Evolutionary conservation across 257 asterid species (phyloP), one percentile per base, ranked within the genome.

Genomic region (Solanum virginianum): DNA sequence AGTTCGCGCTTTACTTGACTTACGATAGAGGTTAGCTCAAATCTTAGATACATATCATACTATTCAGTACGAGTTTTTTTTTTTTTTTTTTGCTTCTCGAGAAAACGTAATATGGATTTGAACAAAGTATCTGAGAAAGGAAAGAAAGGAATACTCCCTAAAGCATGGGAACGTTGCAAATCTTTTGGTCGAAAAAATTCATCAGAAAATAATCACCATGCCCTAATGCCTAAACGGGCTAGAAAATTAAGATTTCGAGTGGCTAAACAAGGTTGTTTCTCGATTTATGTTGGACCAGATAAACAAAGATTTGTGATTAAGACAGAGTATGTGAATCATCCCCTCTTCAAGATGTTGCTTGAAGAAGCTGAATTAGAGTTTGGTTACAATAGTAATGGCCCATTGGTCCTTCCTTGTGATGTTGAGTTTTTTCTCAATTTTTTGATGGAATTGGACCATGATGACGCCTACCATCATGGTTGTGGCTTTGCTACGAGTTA

Each of bases 301-400:
- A 92, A 87, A 66, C 90, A 86, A n/a, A 86, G 91, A 90, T 93
- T 92, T 60, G 87, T 88, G 86, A 90, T 93, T 57, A 88, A 83
- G 57, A 92, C 94, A 0, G 83, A 85, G 29, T 90, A 89, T 39
- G 87, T 91, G 57, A 93, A 93, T 77, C 94, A 93, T 68, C 93
- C 90, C 2, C 89, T 89, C n/a, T 92, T 93, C 85, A 87, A 87
- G 87, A 80, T 62, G 13, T 53, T 93, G 24, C 93, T 93, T 2
- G 97, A 93, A 86, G 94, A 93, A 87, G 94, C 95, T 4, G 95
- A 92, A 85, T 89, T 90, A 0, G 97, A 92, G 45, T 93, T 88
- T 55, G 95, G 95, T 36, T 89, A 88, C 85, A 87, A 88, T 12
- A 77, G 83, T 26, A 89, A 92, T 5, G 95, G 95, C 18, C 97